Conservation (phyloP, 2,329 filamentous ascomycete species). For the Sporothrix brasiliensis region DNA sequence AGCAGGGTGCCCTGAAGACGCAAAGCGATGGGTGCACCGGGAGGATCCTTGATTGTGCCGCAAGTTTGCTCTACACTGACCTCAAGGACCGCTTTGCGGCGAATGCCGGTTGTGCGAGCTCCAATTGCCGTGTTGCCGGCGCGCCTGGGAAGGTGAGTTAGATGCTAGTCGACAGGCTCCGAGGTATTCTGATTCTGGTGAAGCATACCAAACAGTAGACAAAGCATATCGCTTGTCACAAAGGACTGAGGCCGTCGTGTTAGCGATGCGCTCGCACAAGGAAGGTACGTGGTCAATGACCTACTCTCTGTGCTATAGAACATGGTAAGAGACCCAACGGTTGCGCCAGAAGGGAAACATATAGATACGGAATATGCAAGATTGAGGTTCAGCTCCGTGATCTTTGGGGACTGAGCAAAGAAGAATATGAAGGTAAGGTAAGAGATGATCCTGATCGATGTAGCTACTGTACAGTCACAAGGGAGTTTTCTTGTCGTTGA, state of each 20-base stretch:
- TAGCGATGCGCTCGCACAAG: conserved; percentile 36
- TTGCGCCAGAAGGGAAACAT: background rate
- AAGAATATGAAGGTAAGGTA: background rate
- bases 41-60: conserved; percentile 78
- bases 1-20: conserved; percentile 88
- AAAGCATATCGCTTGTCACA: conserved; percentile 87
- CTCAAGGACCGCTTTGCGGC: conserved; percentile 81
- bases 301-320: conserved; percentile 87
- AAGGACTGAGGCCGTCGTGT: conserved; percentile 59
- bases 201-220: conserved; percentile 82
- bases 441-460: background rate
- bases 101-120: conserved; percentile 71
- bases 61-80: conserved; percentile 88
- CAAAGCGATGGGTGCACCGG: conserved; percentile 80
- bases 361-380: background rate
- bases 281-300: conserved; percentile 40
- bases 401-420: background rate
- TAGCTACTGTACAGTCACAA: background rate
- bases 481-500: background rate
- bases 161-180: background rate
- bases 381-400: background rate
- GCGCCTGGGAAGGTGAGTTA: conserved; percentile 61
- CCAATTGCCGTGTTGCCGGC: conserved; percentile 83
- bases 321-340: conserved; percentile 28
- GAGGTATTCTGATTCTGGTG: background rate